phyloP scores from a whole-genome alignment of 805 yeast genomes.

The Teunomyces lycoperdinae region DNA sequence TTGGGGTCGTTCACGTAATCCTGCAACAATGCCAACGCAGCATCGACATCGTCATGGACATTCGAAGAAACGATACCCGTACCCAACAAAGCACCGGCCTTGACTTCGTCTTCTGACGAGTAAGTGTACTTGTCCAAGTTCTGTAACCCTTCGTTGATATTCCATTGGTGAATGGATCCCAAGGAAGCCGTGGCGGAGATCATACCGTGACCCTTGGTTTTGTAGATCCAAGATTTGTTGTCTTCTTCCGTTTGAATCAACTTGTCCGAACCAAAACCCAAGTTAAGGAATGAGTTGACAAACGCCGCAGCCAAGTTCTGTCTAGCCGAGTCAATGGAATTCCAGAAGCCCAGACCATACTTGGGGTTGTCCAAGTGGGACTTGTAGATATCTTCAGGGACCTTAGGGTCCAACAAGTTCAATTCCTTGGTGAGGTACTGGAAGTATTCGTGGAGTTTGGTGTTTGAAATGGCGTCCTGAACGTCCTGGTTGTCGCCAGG shows the following conservation, averaged over 20 bases:
- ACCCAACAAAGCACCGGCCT: constrained; percentile 96
- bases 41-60: constrained; percentile 93
- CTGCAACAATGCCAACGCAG: constrained; percentile 80
- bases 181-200: constrained; percentile 86
- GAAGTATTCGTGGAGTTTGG: constrained; percentile 74
- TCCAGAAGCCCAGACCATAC: constrained; percentile 56
- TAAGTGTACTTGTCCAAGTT: constrained; percentile 84
- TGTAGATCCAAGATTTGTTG: constrained; percentile 78
- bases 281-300: constrained; percentile 86
- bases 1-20: constrained; percentile 73
- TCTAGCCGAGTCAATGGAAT: constrained; percentile 77
- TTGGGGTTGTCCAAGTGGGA: constrained; percentile 77
- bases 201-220: constrained; percentile 91
- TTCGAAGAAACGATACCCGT: constrained; percentile 90
- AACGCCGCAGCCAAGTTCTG: constrained; percentile 94
- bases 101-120: constrained; percentile 79
- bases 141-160: constrained; percentile 83
- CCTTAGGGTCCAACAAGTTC: constrained; percentile 83
- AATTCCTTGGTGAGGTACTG: constrained; percentile 80
- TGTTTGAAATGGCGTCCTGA: constrained; percentile 82
- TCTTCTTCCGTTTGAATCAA: constrained; percentile 72
- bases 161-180: constrained; percentile 91
- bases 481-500: constrained; percentile 64
- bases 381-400: constrained; percentile 93
- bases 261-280: constrained; percentile 88